These are phyloP conservation scores for Crepidotus variabilis DNA, from an alignment of 768 basidiomycete species.

Conservation along the genomic window DNA sequence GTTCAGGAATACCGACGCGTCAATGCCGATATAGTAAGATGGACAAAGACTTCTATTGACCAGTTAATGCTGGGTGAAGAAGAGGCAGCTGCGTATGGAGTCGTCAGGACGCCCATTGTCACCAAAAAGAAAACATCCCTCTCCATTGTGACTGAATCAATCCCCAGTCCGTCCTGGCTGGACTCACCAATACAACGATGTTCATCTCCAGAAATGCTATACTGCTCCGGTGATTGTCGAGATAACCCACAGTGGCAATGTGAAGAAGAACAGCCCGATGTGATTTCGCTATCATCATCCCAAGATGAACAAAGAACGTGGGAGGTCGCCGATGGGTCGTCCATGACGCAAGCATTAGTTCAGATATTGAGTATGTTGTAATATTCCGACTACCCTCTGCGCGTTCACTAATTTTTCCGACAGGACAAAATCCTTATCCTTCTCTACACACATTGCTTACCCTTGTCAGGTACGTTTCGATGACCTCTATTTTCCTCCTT, in stretches of 20 bases:
- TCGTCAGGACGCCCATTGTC: background rate
- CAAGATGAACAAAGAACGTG: constrained; percentile 4
- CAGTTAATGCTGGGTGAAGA: background rate
- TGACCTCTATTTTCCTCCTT: background rate
- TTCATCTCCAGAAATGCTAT: background rate
- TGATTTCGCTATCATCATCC: constrained; percentile 4
- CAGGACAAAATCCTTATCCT: constrained; percentile 1
- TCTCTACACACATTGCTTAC: background rate
- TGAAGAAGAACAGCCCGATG: background rate
- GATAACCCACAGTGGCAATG: background rate
- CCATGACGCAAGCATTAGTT: background rate
- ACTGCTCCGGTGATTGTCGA: constrained; percentile 1
- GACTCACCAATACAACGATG: background rate
- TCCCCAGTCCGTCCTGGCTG: background rate
- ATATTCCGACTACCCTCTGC: too few relatives aligned
- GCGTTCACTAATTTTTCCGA: too few relatives aligned
- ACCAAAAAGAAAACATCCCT: background rate
- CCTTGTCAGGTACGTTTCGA: background rate
- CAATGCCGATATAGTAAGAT: background rate
- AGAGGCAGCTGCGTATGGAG: background rate
- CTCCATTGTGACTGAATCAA: background rate
- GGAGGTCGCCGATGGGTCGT: background rate
- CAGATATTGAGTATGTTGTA: background rate
- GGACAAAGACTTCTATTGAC: background rate
- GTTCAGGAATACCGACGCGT: background rate